These are phyloP conservation scores for Naematelia encephala DNA, from an alignment of 768 basidiomycete species.

Conservation along the genomic window DNA sequence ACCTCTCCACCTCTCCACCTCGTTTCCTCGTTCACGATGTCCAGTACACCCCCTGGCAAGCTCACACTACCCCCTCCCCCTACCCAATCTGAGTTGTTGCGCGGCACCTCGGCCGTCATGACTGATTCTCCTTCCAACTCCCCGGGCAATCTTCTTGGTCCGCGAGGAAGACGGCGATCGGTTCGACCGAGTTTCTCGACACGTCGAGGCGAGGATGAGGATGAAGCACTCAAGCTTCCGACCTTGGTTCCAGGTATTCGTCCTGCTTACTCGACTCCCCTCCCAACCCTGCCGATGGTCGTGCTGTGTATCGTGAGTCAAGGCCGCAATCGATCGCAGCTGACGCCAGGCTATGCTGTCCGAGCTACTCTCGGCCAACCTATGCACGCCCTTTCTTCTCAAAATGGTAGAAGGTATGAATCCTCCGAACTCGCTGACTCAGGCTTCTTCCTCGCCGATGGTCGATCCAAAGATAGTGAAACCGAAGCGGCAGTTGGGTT, in stretches of 20 bases:
- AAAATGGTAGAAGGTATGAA: slow-evolving; percentile 83
- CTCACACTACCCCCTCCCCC: slow-evolving; percentile 9
- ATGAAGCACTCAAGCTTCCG: slow-evolving; percentile 34
- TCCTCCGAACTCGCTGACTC: background rate
- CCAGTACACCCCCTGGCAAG: slow-evolving; percentile 9
- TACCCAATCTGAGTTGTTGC: slow-evolving; percentile 8
- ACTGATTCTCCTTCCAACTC: slow-evolving; percentile 2
- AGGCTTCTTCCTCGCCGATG: slow-evolving; percentile 46
- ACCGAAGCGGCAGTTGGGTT: slow-evolving; percentile 82
- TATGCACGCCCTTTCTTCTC: slow-evolving; percentile 82
- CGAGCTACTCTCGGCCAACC: slow-evolving; percentile 90
- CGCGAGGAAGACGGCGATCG: background rate
- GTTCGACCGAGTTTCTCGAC: slow-evolving; percentile 26
- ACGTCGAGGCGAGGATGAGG: slow-evolving; percentile 21
- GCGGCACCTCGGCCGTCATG: slow-evolving; percentile 1
- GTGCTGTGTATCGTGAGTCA: slow-evolving; percentile 81
- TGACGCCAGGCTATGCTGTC: slow-evolving; percentile 76
- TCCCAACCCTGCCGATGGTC: slow-evolving; percentile 82
- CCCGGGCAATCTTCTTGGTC: background rate
- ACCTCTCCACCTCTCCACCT: too few relatives aligned
- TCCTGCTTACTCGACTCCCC: slow-evolving; percentile 60
- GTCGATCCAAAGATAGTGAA: slow-evolving; percentile 59
- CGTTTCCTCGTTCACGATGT: background rate
- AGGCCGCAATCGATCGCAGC: slow-evolving; percentile 13
- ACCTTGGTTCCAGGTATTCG: slow-evolving; percentile 46